phyloP scores from a whole-genome alignment of 345 rosid species.

The Brassica napus region DNA sequence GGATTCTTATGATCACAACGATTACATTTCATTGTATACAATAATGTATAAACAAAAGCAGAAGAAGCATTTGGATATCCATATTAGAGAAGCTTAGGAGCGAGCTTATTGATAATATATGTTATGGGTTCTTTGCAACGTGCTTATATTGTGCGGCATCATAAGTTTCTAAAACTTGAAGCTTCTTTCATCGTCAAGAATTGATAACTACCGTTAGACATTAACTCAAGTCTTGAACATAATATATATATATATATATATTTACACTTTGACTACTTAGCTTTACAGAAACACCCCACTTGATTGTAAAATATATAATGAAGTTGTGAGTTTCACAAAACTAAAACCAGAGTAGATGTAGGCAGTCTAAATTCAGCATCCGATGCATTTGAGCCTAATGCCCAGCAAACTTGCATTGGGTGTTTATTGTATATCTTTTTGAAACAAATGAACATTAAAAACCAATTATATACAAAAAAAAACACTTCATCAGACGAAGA shows the following conservation, averaged over 20 bases:
- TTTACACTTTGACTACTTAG: neutral
- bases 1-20: constrained; percentile 6
- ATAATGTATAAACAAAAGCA: constrained; percentile 18
- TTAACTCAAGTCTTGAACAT: neutral
- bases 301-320: neutral
- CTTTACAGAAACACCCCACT: neutral
- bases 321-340: neutral
- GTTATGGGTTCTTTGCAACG: neutral
- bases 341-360: neutral
- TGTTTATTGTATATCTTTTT: neutral
- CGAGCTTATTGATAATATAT: neutral
- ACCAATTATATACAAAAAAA: neutral
- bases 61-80: constrained; percentile 18
- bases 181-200: neutral
- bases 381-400: neutral
- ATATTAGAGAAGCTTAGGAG: constrained; percentile 17
- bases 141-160: neutral
- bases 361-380: neutral
- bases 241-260: neutral
- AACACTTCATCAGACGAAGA: constrained; percentile 2
- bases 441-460: neutral
- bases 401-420: neutral
- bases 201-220: neutral
- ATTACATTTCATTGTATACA: constrained; percentile 12
- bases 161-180: neutral